These are phyloP conservation scores for Cucumis variabilis DNA, from an alignment of 331 rosid species.

Conservation along the genomic window DNA sequence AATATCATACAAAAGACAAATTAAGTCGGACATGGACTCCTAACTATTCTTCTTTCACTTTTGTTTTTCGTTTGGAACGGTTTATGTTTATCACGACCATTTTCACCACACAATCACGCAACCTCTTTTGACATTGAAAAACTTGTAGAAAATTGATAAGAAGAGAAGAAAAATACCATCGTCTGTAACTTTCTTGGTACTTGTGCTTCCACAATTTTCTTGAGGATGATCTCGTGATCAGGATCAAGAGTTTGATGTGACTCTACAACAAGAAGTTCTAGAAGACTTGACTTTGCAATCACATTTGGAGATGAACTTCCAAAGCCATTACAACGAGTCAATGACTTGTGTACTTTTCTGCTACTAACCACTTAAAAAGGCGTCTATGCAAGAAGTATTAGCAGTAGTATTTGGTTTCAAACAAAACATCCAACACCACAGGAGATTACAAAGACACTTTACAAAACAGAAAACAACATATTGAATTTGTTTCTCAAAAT, in stretches of 20 bases:
- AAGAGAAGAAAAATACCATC: not conserved
- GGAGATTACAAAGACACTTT: not conserved
- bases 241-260: not conserved
- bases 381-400: not conserved
- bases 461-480: not conserved
- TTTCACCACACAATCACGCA: not conserved
- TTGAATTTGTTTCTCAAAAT: not conserved
- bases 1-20: no score
- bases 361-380: not conserved
- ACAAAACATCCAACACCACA: not conserved
- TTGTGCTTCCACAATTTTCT: not conserved
- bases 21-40: not conserved
- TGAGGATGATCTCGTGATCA: not conserved
- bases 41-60: not conserved
- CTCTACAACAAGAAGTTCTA: not conserved
- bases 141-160: not conserved
- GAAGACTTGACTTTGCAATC: not conserved
- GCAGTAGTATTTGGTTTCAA: not conserved
- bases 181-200: not conserved
- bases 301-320: conserved; percentile 6
- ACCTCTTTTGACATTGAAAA: not conserved
- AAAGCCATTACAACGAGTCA: not conserved
- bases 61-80: not conserved
- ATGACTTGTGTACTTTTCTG: not conserved
- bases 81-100: not conserved